Percentiles rank a stretch among this genome's conserved stretches.
phyloP scores from a whole-genome alignment of 441 rosid species.

The Geranium incanum region DNA sequence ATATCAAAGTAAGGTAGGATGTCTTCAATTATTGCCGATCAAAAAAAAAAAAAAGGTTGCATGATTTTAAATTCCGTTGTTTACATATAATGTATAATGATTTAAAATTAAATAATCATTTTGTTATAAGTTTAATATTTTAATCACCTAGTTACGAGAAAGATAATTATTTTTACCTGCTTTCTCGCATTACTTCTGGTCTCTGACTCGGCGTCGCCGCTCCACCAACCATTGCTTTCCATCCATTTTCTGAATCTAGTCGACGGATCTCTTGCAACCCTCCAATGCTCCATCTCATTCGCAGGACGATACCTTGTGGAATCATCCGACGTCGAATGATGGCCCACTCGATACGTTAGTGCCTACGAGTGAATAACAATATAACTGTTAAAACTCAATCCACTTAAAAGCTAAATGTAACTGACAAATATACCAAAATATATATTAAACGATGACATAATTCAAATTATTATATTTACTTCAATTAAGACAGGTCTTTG shows the following conservation, averaged over 20 bases:
- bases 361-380: constrained; percentile 15
- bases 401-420: too few relatives aligned
- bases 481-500: constrained; percentile 9
- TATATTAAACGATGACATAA: too few relatives aligned
- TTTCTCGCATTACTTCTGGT: constrained; percentile 18
- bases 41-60: too few relatives aligned
- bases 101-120: too few relatives aligned
- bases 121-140: neutral
- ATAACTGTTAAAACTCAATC: too few relatives aligned
- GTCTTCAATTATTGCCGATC: too few relatives aligned
- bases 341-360: constrained; percentile 26
- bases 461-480: neutral
- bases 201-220: constrained; percentile 17
- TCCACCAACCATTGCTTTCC: constrained; percentile 12
- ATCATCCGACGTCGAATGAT: constrained; percentile 27
- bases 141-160: too few relatives aligned
- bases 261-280: constrained; percentile 16
- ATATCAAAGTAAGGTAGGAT: too few relatives aligned
- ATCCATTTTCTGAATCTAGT: constrained; percentile 24
- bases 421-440: too few relatives aligned
- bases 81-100: too few relatives aligned
- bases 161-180: constrained; percentile 15
- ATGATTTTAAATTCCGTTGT: too few relatives aligned
- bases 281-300: constrained; percentile 23
- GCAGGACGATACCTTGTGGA: constrained; percentile 26